These are phyloP conservation scores for Prunus yedoensis DNA, from an alignment of 331 rosid genomes.

Conservation along the genomic window DNA sequence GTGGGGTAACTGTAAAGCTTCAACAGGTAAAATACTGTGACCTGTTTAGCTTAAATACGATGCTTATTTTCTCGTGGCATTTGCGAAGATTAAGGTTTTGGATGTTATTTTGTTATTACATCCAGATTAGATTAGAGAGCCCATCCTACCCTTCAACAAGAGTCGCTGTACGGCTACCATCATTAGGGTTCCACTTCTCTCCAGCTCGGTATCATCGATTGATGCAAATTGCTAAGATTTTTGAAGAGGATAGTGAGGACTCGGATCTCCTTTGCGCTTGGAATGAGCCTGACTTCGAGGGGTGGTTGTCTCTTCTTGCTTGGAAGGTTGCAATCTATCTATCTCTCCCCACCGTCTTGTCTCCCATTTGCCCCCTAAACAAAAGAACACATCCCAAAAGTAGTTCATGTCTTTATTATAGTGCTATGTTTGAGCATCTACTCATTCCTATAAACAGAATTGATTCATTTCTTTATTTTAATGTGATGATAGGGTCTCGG, in stretches of 20 bases:
- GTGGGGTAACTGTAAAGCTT: slow-evolving; percentile 77
- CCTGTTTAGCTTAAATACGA: slow-evolving; percentile 5
- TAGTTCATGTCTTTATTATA: slow-evolving; percentile 13
- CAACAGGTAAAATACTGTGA: slow-evolving; percentile 62
- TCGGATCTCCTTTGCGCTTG: slow-evolving; percentile 64
- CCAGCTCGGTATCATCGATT: slow-evolving; percentile 98
- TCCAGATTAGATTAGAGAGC: slow-evolving; percentile 66
- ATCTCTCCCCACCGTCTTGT: too few relatives aligned
- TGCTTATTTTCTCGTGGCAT: background rate
- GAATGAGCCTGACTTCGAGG: slow-evolving; percentile 93
- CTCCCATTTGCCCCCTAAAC: background rate
- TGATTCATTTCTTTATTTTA: slow-evolving; percentile 4
- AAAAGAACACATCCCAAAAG: background rate
- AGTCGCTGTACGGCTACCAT: slow-evolving; percentile 81
- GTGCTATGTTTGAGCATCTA: slow-evolving; percentile 3
- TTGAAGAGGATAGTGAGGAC: slow-evolving; percentile 60
- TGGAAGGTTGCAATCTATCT: slow-evolving; percentile 59
- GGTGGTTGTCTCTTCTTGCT: slow-evolving; percentile 77
- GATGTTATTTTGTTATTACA: slow-evolving; percentile 10
- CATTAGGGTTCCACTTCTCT: slow-evolving; percentile 87
- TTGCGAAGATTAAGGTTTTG: slow-evolving; percentile 15
- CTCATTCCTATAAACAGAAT: background rate
- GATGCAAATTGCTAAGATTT: slow-evolving; percentile 77
- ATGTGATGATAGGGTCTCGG: slow-evolving; percentile 77
- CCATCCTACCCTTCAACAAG: slow-evolving; percentile 78